A percentile compares a stretch with the other conserved stretches of the same genome.
Evolutionary conservation across 352 stramenopile species (phyloP).

Genomic region (Phytophthora lateralis): DNA sequence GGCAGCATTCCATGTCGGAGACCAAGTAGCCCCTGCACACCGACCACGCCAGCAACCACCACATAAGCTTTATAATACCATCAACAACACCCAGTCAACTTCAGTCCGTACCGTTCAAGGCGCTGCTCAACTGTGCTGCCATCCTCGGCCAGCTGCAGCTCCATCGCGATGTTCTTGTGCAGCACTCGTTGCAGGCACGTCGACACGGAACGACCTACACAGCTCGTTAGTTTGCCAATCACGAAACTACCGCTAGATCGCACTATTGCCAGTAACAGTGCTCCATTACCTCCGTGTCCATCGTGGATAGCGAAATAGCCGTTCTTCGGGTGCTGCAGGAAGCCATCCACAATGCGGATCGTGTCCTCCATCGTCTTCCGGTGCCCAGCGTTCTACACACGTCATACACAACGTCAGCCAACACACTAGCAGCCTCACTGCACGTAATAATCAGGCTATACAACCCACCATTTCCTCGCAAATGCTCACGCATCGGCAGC

Average conservation of each 20-base stretch:
- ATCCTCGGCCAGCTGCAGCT: slow-evolving; percentile 47
- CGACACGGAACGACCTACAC: slow-evolving; percentile 68
- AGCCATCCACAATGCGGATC: slow-evolving; percentile 74
- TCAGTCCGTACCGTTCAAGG: slow-evolving; percentile 52
- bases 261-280: not conserved
- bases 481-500: slow-evolving; percentile 72
- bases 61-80: not conserved
- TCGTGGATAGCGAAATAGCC: slow-evolving; percentile 86
- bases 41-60: not conserved
- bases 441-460: not conserved
- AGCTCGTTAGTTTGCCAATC: not conserved
- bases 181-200: slow-evolving; percentile 68
- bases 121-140: slow-evolving; percentile 59
- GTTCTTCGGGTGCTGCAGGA: slow-evolving; percentile 52
- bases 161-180: slow-evolving; percentile 63
- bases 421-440: not conserved
- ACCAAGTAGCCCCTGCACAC: slow-evolving; percentile 64
- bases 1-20: slow-evolving; percentile 79
- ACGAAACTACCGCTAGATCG: no score
- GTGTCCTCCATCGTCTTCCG: slow-evolving; percentile 88
- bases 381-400: slow-evolving; percentile 63
- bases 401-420: not conserved
- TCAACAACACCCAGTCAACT: not conserved
- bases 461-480: slow-evolving; percentile 76
- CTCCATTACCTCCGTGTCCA: slow-evolving; percentile 65